A percentile compares a stretch with the other conserved stretches of the same genome.
Conservation (phyloP, 257 asterid species). For the Solanum corneliomulleri region DNA sequence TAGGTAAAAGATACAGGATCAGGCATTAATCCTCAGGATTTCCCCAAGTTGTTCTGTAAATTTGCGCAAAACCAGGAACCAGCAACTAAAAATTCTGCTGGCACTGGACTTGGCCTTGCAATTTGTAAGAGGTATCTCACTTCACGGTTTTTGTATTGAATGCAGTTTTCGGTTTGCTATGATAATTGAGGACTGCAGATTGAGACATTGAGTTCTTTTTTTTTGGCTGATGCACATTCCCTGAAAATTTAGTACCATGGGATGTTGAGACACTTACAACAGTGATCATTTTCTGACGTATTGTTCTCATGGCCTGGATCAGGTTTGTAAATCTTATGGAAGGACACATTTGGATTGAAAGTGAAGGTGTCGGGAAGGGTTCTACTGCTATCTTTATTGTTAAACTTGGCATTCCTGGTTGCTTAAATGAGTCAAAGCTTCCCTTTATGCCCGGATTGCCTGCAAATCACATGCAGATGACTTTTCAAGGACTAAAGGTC, state of each 20-base stretch:
- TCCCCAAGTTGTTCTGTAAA: conserved; percentile 77
- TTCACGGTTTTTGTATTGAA: background rate
- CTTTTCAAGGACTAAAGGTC: conserved; percentile 70
- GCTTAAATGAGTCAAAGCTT: conserved; percentile 41
- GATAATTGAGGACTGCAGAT: background rate
- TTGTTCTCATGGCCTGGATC: background rate
- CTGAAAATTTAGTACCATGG: background rate
- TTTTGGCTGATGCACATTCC: background rate
- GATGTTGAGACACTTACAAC: background rate
- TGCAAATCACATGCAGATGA: conserved; percentile 40
- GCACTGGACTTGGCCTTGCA: conserved; percentile 97
- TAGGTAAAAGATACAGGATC: conserved; percentile 94
- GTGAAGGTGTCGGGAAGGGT: conserved; percentile 95
- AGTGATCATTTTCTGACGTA: background rate
- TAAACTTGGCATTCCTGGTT: conserved; percentile 75
- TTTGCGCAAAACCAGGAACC: conserved; percentile 74
- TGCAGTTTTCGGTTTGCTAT: background rate
- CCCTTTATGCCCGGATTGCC: conserved; percentile 31
- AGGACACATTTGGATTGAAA: conserved; percentile 87
- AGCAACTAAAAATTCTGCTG: conserved; percentile 58
- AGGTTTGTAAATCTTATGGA: conserved; percentile 97
- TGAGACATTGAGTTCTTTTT: background rate
- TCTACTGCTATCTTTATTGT: conserved; percentile 61
- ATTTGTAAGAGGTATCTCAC: conserved; percentile 66
- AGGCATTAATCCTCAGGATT: conserved; percentile 82